Conservation (phyloP, 1,284 basidiomycete species). For the Exsudoporus floridanus region DNA sequence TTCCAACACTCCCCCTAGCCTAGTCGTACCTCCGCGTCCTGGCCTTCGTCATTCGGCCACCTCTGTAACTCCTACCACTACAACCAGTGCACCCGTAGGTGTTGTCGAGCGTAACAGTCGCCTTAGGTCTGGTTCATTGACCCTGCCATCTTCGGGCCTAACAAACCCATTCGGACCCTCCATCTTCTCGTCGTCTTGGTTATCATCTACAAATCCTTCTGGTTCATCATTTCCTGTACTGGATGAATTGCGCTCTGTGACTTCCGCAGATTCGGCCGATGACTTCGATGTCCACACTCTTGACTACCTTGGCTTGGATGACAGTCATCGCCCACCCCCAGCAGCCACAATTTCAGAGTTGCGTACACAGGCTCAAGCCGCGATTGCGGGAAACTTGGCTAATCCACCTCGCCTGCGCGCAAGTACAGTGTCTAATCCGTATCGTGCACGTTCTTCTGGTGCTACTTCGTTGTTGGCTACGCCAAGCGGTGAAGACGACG, state of each 20-base stretch:
- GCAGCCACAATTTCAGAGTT: constrained; percentile 84
- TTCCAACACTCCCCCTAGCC: constrained; percentile 43
- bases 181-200: constrained; percentile 86
- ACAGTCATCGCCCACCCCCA: constrained; percentile 59
- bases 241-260: constrained; percentile 77
- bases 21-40: constrained; percentile 58
- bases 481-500: constrained; percentile 66
- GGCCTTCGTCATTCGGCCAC: constrained; percentile 72
- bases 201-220: constrained; percentile 61
- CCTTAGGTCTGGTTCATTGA: constrained; percentile 86
- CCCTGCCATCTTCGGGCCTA: constrained; percentile 72
- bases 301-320: constrained; percentile 92
- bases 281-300: constrained; percentile 92
- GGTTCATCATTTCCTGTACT: constrained; percentile 60
- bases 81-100: constrained; percentile 59
- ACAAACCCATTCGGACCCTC: constrained; percentile 85
- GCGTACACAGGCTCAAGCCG: constrained; percentile 83
- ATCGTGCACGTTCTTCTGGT: constrained; percentile 61
- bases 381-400: constrained; percentile 78
- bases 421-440: constrained; percentile 87
- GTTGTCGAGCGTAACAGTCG: constrained; percentile 72
- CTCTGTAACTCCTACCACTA: constrained; percentile 46
- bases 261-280: constrained; percentile 78
- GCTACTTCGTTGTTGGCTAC: constrained; percentile 57
- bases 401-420: constrained; percentile 79